phyloP scores from a whole-genome alignment of 805 yeast genomes.

The Wilhelminamyces savonicus region DNA sequence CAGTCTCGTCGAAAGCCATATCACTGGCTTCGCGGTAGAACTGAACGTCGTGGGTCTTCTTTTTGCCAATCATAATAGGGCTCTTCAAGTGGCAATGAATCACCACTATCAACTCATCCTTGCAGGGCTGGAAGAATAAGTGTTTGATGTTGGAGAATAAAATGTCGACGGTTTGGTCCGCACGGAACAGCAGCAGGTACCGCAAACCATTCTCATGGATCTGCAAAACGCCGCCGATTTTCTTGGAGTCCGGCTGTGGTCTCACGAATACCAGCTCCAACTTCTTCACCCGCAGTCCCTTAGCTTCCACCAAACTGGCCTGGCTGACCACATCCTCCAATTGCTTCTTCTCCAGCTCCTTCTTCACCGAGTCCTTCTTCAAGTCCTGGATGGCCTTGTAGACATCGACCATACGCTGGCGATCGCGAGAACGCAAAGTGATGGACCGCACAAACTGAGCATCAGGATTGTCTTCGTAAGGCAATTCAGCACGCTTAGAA shows the following conservation, averaged over 20 bases:
- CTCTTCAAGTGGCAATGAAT: slow-evolving; percentile 89
- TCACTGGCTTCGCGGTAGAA: slow-evolving; percentile 96
- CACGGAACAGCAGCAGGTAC: slow-evolving; percentile 78
- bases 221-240: slow-evolving; percentile 83
- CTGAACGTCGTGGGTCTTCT: slow-evolving; percentile 92
- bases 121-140: slow-evolving; percentile 91
- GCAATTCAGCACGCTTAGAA: slow-evolving; percentile 70
- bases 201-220: slow-evolving; percentile 96
- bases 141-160: slow-evolving; percentile 88
- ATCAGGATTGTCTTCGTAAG: slow-evolving; percentile 84
- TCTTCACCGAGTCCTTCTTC: slow-evolving; percentile 84
- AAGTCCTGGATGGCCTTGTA: slow-evolving; percentile 85
- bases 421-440: slow-evolving; percentile 84
- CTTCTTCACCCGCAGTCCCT: slow-evolving; percentile 78
- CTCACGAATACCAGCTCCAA: slow-evolving; percentile 85
- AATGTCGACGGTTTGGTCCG: slow-evolving; percentile 83
- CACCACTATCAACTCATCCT: slow-evolving; percentile 86
- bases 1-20: slow-evolving; percentile 94
- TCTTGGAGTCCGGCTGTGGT: slow-evolving; percentile 96
- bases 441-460: slow-evolving; percentile 83
- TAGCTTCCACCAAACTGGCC: slow-evolving; percentile 76
- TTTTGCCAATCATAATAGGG: slow-evolving; percentile 93
- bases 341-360: slow-evolving; percentile 86
- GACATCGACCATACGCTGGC: slow-evolving; percentile 85
- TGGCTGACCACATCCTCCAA: slow-evolving; percentile 93